Evolutionary conservation across 2,329 filamentous ascomycete species (phyloP).

Genomic region (Fusarium sp.): DNA sequence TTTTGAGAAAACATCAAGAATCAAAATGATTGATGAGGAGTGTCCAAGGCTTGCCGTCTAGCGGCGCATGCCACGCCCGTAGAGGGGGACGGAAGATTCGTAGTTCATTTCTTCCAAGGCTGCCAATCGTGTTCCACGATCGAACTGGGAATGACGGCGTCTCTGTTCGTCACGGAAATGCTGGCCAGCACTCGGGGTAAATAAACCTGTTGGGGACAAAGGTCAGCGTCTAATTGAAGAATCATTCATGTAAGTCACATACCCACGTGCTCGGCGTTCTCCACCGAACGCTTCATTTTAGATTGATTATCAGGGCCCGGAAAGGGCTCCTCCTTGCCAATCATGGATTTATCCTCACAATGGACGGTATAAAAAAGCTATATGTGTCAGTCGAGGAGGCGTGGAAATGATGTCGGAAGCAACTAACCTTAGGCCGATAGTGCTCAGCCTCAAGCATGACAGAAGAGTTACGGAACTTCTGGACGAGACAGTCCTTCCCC

Average conservation of each 20-base stretch:
- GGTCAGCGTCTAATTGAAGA: background rate
- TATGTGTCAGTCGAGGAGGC: background rate
- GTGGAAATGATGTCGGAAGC: too few relatives aligned
- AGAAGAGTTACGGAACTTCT: conserved; percentile 96
- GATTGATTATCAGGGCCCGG: conserved; percentile 83
- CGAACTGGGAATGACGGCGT: conserved; percentile 78
- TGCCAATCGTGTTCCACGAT: conserved; percentile 79
- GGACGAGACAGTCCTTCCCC: conserved; percentile 87
- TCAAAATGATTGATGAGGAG: conserved; percentile 14
- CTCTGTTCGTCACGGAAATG: conserved; percentile 79
- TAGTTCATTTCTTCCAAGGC: conserved; percentile 70
- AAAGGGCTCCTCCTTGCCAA: conserved; percentile 78
- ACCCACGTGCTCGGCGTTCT: conserved; percentile 88
- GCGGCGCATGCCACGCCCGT: conserved; percentile 43
- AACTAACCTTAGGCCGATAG: conserved; percentile 81
- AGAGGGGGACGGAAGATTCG: conserved; percentile 54
- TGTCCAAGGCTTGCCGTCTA: conserved; percentile 6
- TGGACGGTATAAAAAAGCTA: conserved; percentile 64
- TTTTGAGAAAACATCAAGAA: conserved; percentile 19
- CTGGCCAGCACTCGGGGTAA: conserved; percentile 80
- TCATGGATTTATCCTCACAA: conserved; percentile 58
- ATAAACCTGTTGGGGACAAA: conserved; percentile 67
- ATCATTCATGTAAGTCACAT: conserved; percentile 47
- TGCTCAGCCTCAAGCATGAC: conserved; percentile 88
- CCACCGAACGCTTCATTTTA: conserved; percentile 86